These are phyloP conservation scores for Pythium dissimile DNA, from an alignment of 352 stramenopile species.

Conservation along the genomic window DNA sequence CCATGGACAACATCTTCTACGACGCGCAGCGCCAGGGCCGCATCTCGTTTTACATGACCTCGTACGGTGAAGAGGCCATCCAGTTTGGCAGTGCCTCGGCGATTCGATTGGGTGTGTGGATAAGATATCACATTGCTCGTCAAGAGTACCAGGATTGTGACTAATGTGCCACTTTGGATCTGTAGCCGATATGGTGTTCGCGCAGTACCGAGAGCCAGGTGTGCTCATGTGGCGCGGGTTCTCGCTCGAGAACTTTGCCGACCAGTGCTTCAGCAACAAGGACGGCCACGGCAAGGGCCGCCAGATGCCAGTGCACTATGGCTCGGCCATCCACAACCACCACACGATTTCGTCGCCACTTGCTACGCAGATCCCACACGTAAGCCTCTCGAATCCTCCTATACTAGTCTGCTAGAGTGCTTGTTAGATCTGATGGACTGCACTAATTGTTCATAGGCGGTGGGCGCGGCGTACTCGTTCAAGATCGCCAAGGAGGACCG, in stretches of 20 bases:
- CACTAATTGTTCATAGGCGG: slow-evolving; percentile 60
- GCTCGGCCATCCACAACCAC: slow-evolving; percentile 92
- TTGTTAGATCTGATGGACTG: not conserved
- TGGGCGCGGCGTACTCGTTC: slow-evolving; percentile 94
- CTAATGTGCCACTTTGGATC: not conserved
- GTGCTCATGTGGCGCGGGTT: slow-evolving; percentile 98
- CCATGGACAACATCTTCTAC: slow-evolving; percentile 98
- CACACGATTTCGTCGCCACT: slow-evolving; percentile 97
- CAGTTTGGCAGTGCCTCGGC: slow-evolving; percentile 94
- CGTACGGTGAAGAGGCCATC: slow-evolving; percentile 94
- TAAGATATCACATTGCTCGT: not conserved
- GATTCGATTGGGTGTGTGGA: slow-evolving; percentile 49
- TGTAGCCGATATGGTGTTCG: slow-evolving; percentile 92
- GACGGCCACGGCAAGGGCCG: slow-evolving; percentile 94
- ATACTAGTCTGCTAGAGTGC: not conserved
- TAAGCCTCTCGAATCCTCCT: slow-evolving; percentile 12
- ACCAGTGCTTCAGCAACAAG: slow-evolving; percentile 96
- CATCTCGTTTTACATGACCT: slow-evolving; percentile 98
- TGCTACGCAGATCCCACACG: slow-evolving; percentile 95
- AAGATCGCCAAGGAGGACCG: slow-evolving; percentile 91
- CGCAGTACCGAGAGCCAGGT: slow-evolving; percentile 97
- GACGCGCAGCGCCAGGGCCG: slow-evolving; percentile 96
- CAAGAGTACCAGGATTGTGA: not conserved
- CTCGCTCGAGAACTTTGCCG: slow-evolving; percentile 95
- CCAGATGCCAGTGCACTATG: slow-evolving; percentile 99